phyloP scores from a whole-genome alignment of 768 basidiomycete genomes.

The Cubamyces sp. region DNA sequence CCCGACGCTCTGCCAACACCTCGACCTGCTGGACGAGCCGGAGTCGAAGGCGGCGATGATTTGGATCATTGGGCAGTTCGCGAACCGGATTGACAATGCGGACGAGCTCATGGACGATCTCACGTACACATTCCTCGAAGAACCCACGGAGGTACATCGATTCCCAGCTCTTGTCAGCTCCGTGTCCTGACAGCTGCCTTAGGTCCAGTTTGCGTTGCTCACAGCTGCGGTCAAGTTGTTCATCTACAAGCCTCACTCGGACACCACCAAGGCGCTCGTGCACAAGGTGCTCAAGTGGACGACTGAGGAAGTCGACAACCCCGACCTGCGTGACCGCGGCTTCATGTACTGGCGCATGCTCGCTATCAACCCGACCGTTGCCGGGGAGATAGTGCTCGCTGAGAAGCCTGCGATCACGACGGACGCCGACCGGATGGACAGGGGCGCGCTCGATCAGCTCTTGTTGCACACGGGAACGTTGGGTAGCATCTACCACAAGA shows the following conservation, averaged over 20 bases:
- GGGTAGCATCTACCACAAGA: slow-evolving; percentile 97
- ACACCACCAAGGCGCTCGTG: slow-evolving; percentile 85
- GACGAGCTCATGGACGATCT: slow-evolving; percentile 95
- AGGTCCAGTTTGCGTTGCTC: slow-evolving; percentile 95
- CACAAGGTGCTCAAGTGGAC: slow-evolving; percentile 97
- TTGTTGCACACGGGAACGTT: slow-evolving; percentile 92
- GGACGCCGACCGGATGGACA: slow-evolving; percentile 96
- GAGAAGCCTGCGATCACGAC: slow-evolving; percentile 98
- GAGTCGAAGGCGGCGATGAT: slow-evolving; percentile 98
- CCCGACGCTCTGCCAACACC: slow-evolving; percentile 87
- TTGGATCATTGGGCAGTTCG: slow-evolving; percentile 97
- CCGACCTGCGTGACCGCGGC: slow-evolving; percentile 94
- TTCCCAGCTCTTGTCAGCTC: neutral
- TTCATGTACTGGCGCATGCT: slow-evolving; percentile 99
- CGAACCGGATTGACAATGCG: slow-evolving; percentile 92
- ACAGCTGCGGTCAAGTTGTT: slow-evolving; percentile 97
- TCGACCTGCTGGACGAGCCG: slow-evolving; percentile 91
- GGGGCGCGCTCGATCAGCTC: slow-evolving; percentile 93
- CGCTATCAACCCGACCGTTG: slow-evolving; percentile 87
- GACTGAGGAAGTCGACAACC: slow-evolving; percentile 97
- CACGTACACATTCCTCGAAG: slow-evolving; percentile 86
- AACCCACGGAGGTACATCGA: slow-evolving; percentile 81
- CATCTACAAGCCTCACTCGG: slow-evolving; percentile 83
- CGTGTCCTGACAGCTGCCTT: neutral
- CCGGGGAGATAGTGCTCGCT: slow-evolving; percentile 87